Percentiles rank a stretch among this genome's conserved stretches.
These are phyloP conservation scores for Cutaneotrichosporon daszewskae DNA, from an alignment of 1,284 basidiomycete species.

Conservation along the genomic window DNA sequence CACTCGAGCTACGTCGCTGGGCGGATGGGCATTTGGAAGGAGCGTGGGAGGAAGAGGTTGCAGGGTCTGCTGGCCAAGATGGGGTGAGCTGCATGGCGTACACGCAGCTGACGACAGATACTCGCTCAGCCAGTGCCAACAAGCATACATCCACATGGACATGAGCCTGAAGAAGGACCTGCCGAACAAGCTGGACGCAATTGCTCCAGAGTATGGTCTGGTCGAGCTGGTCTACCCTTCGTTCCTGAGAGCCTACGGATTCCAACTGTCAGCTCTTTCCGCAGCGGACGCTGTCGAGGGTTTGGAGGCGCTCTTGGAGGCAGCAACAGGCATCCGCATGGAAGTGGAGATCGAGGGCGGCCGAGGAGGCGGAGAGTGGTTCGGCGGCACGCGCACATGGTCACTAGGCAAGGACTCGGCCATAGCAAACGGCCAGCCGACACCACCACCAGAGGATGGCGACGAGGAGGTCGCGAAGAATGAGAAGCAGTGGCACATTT, in stretches of 20 bases:
- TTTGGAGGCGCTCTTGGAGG: slow-evolving; percentile 78
- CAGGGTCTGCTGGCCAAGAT: slow-evolving; percentile 95
- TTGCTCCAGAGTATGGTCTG: slow-evolving; percentile 95
- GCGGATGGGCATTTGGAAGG: slow-evolving; percentile 94
- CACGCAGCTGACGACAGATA: slow-evolving; percentile 55
- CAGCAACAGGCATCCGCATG: slow-evolving; percentile 80
- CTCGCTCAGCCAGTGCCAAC: slow-evolving; percentile 87
- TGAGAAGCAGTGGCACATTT: slow-evolving; percentile 69
- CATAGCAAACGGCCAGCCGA: slow-evolving; percentile 4
- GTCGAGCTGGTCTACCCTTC: slow-evolving; percentile 89
- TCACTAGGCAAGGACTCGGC: slow-evolving; percentile 2
- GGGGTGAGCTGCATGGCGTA: slow-evolving; percentile 61
- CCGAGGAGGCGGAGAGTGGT: slow-evolving; percentile 83
- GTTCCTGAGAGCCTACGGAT: slow-evolving; percentile 86
- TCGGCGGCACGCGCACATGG: slow-evolving; percentile 54
- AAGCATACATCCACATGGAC: slow-evolving; percentile 93
- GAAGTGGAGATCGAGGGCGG: slow-evolving; percentile 82
- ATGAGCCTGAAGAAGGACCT: slow-evolving; percentile 83
- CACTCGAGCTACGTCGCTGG: slow-evolving; percentile 94
- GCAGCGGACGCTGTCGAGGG: slow-evolving; percentile 93
- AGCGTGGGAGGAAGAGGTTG: slow-evolving; percentile 79
- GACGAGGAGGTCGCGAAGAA: slow-evolving; percentile 20
- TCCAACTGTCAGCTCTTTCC: slow-evolving; percentile 75
- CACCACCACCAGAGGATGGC: slow-evolving; percentile 39
- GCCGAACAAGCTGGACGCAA: slow-evolving; percentile 73